Evolutionary conservation across 1,139 yeast genomes (phyloP).

Genomic region (Protomyces macrosporus): DNA sequence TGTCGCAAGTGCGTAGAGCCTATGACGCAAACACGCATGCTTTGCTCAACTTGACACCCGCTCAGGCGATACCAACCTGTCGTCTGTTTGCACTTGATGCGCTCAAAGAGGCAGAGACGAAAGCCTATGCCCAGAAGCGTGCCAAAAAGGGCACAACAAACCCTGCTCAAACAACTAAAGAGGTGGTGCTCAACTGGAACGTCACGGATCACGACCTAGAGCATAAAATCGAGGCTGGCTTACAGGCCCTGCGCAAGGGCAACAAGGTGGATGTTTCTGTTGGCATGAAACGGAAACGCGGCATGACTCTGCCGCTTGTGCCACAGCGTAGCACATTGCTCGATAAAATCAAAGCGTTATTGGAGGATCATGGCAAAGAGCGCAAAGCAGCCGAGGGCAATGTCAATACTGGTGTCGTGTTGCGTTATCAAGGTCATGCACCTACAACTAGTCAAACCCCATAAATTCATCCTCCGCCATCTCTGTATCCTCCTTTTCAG

Average conservation of each 20-base stretch:
- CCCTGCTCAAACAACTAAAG: slow-evolving; percentile 6
- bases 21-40: slow-evolving; percentile 18
- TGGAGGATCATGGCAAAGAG: slow-evolving; percentile 7
- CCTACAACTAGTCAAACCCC: not conserved
- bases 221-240: slow-evolving; percentile 19
- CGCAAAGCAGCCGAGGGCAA: slow-evolving; percentile 16
- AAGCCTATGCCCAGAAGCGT: slow-evolving; percentile 6
- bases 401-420: slow-evolving; percentile 2
- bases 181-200: slow-evolving; percentile 10
- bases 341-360: not conserved
- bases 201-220: slow-evolving; percentile 17
- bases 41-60: slow-evolving; percentile 17
- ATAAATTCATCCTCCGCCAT: slow-evolving; percentile 3
- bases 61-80: slow-evolving; percentile 20
- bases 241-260: slow-evolving; percentile 9
- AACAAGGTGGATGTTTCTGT: slow-evolving; percentile 10
- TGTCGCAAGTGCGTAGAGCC: not conserved
- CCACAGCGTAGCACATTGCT: not conserved
- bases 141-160: not conserved
- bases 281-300: slow-evolving; percentile 10
- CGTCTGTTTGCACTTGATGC: slow-evolving; percentile 13
- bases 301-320: not conserved
- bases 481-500: not conserved
- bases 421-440: slow-evolving; percentile 12
- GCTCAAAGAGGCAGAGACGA: slow-evolving; percentile 4